Evolutionary conservation across 1,139 yeast genomes (phyloP).

Genomic region (Sugiyamaella paludigena): DNA sequence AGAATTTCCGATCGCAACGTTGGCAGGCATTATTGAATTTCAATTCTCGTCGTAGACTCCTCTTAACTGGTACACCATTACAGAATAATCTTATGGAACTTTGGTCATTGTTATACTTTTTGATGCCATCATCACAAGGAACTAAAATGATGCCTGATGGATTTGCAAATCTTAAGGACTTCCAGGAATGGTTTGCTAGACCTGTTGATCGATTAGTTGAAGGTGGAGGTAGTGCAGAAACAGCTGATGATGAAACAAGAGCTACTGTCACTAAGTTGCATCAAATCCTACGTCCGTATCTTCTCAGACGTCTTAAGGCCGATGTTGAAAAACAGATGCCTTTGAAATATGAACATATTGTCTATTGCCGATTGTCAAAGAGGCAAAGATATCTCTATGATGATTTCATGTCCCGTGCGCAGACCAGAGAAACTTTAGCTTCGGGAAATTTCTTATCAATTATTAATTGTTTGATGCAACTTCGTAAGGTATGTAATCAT

Average conservation of each 20-base stretch:
- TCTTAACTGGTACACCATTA: conserved; percentile 93
- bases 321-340: conserved; percentile 99
- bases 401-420: conserved; percentile 96
- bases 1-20: conserved; percentile 90
- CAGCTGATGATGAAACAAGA: conserved; percentile 66
- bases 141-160: conserved; percentile 84
- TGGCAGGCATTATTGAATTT: conserved; percentile 96
- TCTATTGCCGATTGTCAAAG: conserved; percentile 87
- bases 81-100: conserved; percentile 90
- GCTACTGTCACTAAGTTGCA: conserved; percentile 86
- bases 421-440: conserved; percentile 88
- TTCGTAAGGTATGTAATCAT: conserved; percentile 95
- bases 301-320: conserved; percentile 84
- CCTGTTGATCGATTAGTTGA: conserved; percentile 94
- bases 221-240: conserved; percentile 52
- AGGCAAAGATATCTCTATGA: conserved; percentile 91
- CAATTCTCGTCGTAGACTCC: conserved; percentile 81
- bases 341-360: conserved; percentile 91
- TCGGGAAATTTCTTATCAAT: conserved; percentile 94
- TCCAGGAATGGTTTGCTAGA: conserved; percentile 97
- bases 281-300: conserved; percentile 88
- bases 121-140: conserved; percentile 87
- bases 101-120: conserved; percentile 88
- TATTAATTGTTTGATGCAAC: conserved; percentile 95
- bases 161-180: conserved; percentile 91